A percentile compares a stretch with the other conserved stretches of the same genome.
phyloP scores from a whole-genome alignment of 306 rosid species.

The Pachyrhizus erosus region DNA sequence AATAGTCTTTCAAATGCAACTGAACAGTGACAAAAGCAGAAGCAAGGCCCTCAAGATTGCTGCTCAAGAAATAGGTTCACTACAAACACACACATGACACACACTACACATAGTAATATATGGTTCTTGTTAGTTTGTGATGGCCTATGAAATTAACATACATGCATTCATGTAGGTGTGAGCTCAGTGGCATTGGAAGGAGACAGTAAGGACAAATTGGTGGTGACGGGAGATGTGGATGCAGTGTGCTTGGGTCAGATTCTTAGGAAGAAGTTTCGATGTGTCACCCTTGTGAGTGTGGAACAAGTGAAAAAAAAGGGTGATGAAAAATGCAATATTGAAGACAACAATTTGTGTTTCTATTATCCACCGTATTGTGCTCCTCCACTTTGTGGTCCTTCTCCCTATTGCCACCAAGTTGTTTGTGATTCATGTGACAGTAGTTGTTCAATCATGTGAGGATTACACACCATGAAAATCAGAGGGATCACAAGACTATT shows the following conservation, averaged over 20 bases:
- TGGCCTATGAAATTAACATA: too few species aligned
- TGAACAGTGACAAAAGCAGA: conserved; percentile 33
- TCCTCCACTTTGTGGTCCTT: not conserved
- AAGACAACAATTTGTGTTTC: not conserved
- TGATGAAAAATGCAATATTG: not conserved
- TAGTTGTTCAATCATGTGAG: conserved; percentile 6
- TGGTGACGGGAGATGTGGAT: conserved; percentile 38
- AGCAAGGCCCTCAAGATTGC: conserved; percentile 40
- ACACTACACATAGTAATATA: not conserved
- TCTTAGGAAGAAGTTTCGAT: conserved; percentile 33
- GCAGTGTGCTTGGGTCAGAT: not conserved
- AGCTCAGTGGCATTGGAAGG: conserved; percentile 42
- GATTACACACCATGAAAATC: not conserved
- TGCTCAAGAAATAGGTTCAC: conserved; percentile 28
- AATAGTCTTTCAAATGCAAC: conserved; percentile 34
- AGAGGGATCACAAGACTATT: not conserved
- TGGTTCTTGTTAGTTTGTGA: not conserved
- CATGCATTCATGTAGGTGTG: conserved; percentile 20
- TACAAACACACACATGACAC: not conserved
- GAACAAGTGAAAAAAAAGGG: not conserved
- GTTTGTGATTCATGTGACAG: not conserved
- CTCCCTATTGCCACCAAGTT: not conserved
- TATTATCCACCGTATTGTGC: not conserved
- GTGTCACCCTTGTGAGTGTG: conserved; percentile 10
- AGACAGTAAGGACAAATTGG: conserved; percentile 1